Conservation (phyloP, 1,139 yeast genomes). For the Hansenula sp. region DNA sequence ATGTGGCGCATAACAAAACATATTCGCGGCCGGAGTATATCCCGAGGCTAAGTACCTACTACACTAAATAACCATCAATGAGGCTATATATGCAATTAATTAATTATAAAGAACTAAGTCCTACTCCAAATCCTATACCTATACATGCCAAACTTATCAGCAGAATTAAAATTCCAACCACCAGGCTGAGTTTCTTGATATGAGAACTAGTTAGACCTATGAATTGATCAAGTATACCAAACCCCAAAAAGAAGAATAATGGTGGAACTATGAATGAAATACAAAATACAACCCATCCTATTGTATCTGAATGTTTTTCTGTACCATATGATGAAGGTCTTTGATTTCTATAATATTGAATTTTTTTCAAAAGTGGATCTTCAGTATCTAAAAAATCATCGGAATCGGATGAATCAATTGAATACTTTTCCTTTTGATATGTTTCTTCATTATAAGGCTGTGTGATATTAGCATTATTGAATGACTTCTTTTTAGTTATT, state of each 20-base stretch:
- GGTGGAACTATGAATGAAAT: conserved; percentile 14
- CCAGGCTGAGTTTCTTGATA: conserved; percentile 9
- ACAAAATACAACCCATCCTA: conserved; percentile 9
- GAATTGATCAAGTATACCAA: conserved; percentile 11
- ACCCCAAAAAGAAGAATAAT: conserved; percentile 13
- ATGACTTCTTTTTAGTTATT: background rate
- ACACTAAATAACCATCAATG: no score
- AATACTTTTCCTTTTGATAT: background rate
- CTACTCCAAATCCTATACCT: conserved; percentile 31
- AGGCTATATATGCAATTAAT: no score
- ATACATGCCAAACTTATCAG: conserved; percentile 23
- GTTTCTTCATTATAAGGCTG: background rate
- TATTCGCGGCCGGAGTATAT: no score
- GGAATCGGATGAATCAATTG: conserved; percentile 1
- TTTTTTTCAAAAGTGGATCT: conserved; percentile 10
- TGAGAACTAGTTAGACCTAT: conserved; percentile 3
- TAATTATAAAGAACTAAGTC: conserved; percentile 14
- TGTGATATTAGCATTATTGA: no score
- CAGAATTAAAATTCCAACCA: conserved; percentile 9
- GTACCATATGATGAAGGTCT: background rate
- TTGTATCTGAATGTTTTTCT: background rate
- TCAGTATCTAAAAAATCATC: background rate
- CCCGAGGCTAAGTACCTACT: no score
- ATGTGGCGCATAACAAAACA: no score
- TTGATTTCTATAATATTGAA: conserved; percentile 9